These are phyloP conservation scores for Aspergillus ellipticus DNA, from an alignment of 495 filamentous ascomycete species.

Conservation along the genomic window DNA sequence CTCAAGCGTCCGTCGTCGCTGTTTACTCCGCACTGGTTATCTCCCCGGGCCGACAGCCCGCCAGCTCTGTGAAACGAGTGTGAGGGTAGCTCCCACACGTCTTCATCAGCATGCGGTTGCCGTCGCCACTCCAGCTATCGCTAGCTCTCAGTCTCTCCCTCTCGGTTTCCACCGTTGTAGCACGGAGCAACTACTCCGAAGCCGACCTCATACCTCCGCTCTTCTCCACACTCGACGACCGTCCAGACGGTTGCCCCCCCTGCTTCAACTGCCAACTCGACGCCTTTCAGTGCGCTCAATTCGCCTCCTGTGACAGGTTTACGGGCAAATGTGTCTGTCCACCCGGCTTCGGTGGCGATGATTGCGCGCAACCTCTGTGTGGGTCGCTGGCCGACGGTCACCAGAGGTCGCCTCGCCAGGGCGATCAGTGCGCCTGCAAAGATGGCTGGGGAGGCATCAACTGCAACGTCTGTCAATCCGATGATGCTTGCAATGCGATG, in stretches of 20 bases:
- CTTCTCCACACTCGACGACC: slow-evolving; percentile 53
- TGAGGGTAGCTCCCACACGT: background rate
- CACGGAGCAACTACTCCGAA: slow-evolving; percentile 34
- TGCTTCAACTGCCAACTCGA: slow-evolving; percentile 98
- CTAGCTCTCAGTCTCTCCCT: slow-evolving; percentile 24
- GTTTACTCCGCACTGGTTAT: slow-evolving; percentile 15
- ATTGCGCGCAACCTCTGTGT: slow-evolving; percentile 84
- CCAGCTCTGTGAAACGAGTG: slow-evolving; percentile 1
- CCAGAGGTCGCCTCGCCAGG: slow-evolving; percentile 66
- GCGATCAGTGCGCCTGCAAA: slow-evolving; percentile 74
- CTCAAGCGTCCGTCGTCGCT: slow-evolving; percentile 7
- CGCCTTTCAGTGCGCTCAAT: slow-evolving; percentile 86
- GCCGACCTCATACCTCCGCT: slow-evolving; percentile 27
- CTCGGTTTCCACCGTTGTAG: slow-evolving; percentile 19
- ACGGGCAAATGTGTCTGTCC: slow-evolving; percentile 91
- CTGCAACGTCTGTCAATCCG: slow-evolving; percentile 88
- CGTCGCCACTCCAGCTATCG: slow-evolving; percentile 22
- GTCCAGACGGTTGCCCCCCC: slow-evolving; percentile 57
- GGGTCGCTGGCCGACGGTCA: slow-evolving; percentile 78
- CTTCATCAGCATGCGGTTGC: slow-evolving; percentile 30
- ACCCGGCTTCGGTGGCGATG: slow-evolving; percentile 85
- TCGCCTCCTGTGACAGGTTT: slow-evolving; percentile 75
- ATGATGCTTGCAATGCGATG: slow-evolving; percentile 78
- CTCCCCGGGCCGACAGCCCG: slow-evolving; percentile 1
- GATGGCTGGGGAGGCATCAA: slow-evolving; percentile 98